These are phyloP conservation scores for Jamesozyma rosinii DNA, from an alignment of 805 yeast genomes.

Conservation along the genomic window DNA sequence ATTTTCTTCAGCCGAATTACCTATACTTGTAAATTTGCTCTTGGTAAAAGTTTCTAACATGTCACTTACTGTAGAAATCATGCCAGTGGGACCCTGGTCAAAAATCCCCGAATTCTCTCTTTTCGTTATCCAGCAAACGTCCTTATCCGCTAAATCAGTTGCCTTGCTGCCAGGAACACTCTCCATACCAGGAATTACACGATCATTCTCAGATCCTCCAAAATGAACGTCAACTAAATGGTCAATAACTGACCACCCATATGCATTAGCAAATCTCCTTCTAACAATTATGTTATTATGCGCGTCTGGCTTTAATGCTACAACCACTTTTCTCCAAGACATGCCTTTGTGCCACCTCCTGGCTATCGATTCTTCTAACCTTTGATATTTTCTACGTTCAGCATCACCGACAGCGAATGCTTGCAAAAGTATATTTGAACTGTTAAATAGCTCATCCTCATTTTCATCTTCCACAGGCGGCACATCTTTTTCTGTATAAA, in stretches of 20 bases:
- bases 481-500: conserved; percentile 45
- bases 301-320: conserved; percentile 81
- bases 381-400: conserved; percentile 60
- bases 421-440: conserved; percentile 28
- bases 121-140: conserved; percentile 42
- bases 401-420: conserved; percentile 19
- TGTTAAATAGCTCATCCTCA: conserved; percentile 12
- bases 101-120: conserved; percentile 27
- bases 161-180: not conserved
- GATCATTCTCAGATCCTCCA: conserved; percentile 8
- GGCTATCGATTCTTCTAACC: conserved; percentile 79
- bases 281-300: conserved; percentile 89
- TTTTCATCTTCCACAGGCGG: conserved; percentile 25
- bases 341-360: conserved; percentile 75
- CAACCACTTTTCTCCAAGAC: conserved; percentile 88
- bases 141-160: not conserved
- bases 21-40: conserved; percentile 12
- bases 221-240: conserved; percentile 58
- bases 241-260: conserved; percentile 76
- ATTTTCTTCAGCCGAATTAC: not conserved
- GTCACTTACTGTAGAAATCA: conserved; percentile 56
- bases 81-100: conserved; percentile 64
- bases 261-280: conserved; percentile 77
- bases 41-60: conserved; percentile 39
- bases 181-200: not conserved